Evolutionary conservation across 2,329 filamentous ascomycete species (phyloP), one percentile per base, ranked within the genome.

Genomic region (Chalara sp.): DNA sequence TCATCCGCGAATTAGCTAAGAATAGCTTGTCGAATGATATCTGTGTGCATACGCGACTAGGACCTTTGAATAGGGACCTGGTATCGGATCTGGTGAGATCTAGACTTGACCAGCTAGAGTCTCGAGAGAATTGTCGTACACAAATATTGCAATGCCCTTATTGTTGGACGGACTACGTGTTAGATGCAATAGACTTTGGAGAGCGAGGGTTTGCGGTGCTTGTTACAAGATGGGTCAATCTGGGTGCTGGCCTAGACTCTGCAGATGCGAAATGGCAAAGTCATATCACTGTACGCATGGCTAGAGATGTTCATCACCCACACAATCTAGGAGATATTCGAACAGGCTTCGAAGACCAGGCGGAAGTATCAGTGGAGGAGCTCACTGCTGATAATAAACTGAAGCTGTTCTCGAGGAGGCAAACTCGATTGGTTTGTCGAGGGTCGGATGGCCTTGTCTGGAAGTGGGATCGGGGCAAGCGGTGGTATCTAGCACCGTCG

Each of bases 341-440:
- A 44, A 30, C 35, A 52, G 44, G 32, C 41, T 58, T 56, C 37
- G 56, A 58, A 48, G 37, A 46, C 41, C 39, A 54, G 32, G 54
- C 44, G 30, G 43, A 49, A 45, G 3, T 51, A 49, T 52, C 47
- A 45, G 35, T 56, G n/a, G 48, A 54, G 47, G 52, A 54, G 39
- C 54, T 58, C 43, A 54, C 54, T 50, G 41, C 49, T 54, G 53
- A 54, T 41, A 58, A 58, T 37, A 48, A 51, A 33, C 28, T 39
- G 43, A 55, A 51, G 43, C 44, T 56, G 45, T 53, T 58, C 46
- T 21, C 21, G 21, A 21, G 21, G 21, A 21, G 21, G 21, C 21
- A 21, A 21, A 21, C 21, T 21, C 21, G 21, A 21, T 3, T 21
- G 21, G 21, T 21, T 3, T 21, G 21, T 21, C 21, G 21, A 21